Percentiles rank a stretch among this genome's conserved stretches.
phyloP scores from a whole-genome alignment of 257 asterid species.

The Vinca minor region DNA sequence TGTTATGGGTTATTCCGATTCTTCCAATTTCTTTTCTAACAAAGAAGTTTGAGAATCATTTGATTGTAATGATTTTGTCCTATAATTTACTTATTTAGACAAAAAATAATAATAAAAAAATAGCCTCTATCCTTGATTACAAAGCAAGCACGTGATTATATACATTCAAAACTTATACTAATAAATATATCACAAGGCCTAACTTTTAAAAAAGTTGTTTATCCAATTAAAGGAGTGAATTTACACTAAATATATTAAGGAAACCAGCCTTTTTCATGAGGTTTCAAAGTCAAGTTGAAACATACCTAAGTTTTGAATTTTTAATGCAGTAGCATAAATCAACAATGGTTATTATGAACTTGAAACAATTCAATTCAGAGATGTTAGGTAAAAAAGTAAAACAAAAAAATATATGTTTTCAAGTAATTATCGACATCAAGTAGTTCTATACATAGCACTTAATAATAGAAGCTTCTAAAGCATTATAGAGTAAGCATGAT shows the following conservation, averaged over 20 bases:
- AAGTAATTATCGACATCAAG: not conserved
- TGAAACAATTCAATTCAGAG: not conserved
- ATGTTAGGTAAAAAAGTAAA: not conserved
- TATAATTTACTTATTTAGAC: too few relatives aligned
- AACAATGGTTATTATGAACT: not conserved
- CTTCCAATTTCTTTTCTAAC: too few relatives aligned
- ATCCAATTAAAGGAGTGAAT: not conserved
- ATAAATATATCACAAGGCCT: slow-evolving; percentile 6
- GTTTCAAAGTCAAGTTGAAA: slow-evolving; percentile 2
- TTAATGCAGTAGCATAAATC: not conserved
- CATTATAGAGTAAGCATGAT: too few relatives aligned
- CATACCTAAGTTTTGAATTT: slow-evolving; percentile 3
- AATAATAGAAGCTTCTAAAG: not conserved
- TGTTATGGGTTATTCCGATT: too few relatives aligned
- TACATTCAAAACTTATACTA: not conserved
- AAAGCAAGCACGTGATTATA: not conserved
- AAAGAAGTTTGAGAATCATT: too few relatives aligned
- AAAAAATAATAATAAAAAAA: too few relatives aligned
- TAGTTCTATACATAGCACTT: not conserved
- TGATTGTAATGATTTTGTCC: too few relatives aligned
- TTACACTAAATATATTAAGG: not conserved
- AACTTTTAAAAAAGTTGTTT: not conserved
- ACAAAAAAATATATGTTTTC: too few relatives aligned
- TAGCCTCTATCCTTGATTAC: not conserved
- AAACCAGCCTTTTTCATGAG: not conserved